Percentiles rank a stretch among this genome's conserved stretches.
These are phyloP conservation scores for Fusarium sp. DNA, from an alignment of 2,329 filamentous ascomycete genomes.

Conservation along the genomic window DNA sequence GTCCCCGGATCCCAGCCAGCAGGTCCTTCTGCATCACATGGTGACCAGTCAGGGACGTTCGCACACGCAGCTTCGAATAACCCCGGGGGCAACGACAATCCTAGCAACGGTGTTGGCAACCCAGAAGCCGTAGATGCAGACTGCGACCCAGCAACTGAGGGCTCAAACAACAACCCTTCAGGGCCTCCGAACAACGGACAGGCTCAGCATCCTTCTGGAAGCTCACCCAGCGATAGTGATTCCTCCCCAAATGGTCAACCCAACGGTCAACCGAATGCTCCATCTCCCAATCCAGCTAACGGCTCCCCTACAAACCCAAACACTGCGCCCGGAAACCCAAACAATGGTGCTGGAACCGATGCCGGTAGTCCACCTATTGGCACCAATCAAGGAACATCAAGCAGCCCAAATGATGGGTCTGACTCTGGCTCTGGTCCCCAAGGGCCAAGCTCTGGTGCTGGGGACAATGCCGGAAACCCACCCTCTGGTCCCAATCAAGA, in stretches of 20 bases:
- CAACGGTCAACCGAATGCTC: neutral
- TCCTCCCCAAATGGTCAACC: neutral
- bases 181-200: conserved; percentile 2
- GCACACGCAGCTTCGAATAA: neutral
- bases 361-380: neutral
- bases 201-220: neutral
- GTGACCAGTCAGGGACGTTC: neutral
- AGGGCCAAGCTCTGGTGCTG: neutral
- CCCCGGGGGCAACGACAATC: neutral
- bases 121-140: conserved; percentile 1
- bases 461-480: neutral
- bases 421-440: neutral
- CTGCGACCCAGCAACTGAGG: neutral
- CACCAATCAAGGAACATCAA: neutral
- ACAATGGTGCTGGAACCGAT: neutral
- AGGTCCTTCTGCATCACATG: neutral
- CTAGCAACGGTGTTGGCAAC: neutral
- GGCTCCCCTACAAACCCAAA: neutral
- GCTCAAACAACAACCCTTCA: neutral
- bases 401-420: neutral
- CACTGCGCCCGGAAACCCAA: neutral
- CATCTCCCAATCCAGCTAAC: neutral
- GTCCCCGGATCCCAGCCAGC: neutral
- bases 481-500: neutral
- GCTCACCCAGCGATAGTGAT: neutral